Base-by-base conservation (phyloP, 768 basidiomycete genomes). In the Agrocybe praecox region DNA sequence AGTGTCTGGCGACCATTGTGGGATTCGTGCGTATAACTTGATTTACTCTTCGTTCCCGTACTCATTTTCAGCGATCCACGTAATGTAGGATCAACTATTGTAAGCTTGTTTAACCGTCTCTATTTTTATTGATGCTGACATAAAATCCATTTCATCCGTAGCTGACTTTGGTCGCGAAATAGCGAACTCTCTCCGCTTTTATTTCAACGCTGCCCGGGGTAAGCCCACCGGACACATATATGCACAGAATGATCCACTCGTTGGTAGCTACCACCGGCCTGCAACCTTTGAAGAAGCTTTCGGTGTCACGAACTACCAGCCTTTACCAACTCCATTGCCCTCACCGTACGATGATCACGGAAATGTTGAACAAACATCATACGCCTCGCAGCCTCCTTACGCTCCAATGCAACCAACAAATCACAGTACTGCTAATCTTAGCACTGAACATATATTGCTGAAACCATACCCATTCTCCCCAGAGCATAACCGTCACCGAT, bases 1-100 rank as follows among this genome's bases (percentile, higher is more conserved):
- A 78, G 83, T 33, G 77, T 89, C 53, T 83, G 87, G 81, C 77
- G 83, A 29, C 88, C 92, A 1, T 70, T 94, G 18, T 86, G 81
- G 84, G 91, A 94, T 68, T 81, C 80, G 79, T 81, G 44, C 46
- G 78, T 74, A 32, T 23, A 23, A 17, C 53, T 70, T 68, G n/a
- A 23, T 73, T 67, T 24, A 43, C 26, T n/a, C 49, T 51, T 10
- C 36, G 9, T 29, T 55, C n/a, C 36, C 32, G 42, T 47, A 44
- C 17, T 18, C 49, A 9, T 14, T 36, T 4, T 52, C 8, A 51
- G 74, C 72, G 14, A 71, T 74, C 47, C 73, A 76, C 57, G 69
- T 63, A 40, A 64, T 45, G 33, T 9, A 15, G 53, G 2, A 26
- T 42, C n/a, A 22, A 19, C 26, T 22, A 40, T 36, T 24, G 46